Conservation (phyloP, 2,329 filamentous ascomycete species). For the Xylaria sp. region DNA sequence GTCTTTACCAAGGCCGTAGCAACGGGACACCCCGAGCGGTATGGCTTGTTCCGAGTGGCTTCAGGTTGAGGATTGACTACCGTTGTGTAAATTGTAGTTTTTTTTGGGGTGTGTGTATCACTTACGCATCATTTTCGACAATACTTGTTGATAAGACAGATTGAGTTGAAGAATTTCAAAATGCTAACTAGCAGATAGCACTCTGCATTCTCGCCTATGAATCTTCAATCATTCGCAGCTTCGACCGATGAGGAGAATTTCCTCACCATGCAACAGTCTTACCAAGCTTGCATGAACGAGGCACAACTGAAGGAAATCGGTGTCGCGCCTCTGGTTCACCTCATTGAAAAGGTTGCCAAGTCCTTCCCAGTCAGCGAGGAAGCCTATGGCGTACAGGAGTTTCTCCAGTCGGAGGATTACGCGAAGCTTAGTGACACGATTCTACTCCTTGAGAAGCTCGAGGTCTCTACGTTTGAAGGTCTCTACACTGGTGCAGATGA, state of each 20-base stretch:
- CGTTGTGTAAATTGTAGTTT: no score
- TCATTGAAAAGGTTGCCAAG: conserved; percentile 49
- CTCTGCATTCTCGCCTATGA: conserved; percentile 44
- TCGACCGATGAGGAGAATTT: conserved; percentile 58
- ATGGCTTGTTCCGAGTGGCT: no score
- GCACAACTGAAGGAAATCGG: conserved; percentile 50
- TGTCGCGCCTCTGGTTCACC: conserved; percentile 47
- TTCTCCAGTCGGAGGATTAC: conserved; percentile 27
- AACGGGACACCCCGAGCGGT: not conserved
- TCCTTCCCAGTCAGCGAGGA: conserved; percentile 38
- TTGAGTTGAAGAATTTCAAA: not conserved
- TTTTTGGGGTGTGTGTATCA: not conserved
- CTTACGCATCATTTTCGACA: no score
- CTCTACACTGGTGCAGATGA: conserved; percentile 40
- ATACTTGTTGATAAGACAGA: no score
- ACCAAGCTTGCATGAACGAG: conserved; percentile 62
- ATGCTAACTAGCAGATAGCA: conserved; percentile 35
- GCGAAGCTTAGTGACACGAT: conserved; percentile 41
- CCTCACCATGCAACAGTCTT: conserved; percentile 57
- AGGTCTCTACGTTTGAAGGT: conserved; percentile 37
- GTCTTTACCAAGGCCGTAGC: no score
- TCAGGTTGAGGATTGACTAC: not conserved
- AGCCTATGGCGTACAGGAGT: conserved; percentile 18
- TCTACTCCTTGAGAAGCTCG: conserved; percentile 42
- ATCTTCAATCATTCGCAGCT: conserved; percentile 33